phyloP scores from a whole-genome alignment of 371 early-diverging fungal species.

The Coemansia sp. region DNA sequence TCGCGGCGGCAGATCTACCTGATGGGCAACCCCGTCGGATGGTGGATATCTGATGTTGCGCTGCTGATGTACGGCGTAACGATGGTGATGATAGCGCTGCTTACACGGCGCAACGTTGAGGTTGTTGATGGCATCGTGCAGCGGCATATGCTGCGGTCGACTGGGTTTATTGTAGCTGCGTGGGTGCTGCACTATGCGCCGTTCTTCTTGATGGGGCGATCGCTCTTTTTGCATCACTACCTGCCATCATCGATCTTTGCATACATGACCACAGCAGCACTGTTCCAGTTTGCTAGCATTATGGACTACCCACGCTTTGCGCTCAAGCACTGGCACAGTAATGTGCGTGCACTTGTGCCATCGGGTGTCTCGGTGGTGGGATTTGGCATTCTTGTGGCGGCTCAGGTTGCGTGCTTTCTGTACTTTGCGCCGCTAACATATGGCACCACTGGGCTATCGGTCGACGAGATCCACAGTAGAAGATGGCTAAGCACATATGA shows the following conservation, averaged over 20 bases:
- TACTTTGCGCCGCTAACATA: constrained; percentile 68
- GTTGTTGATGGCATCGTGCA: constrained; percentile 67
- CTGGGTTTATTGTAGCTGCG: constrained; percentile 74
- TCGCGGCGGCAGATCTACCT: constrained; percentile 77
- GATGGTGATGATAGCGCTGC: constrained; percentile 60
- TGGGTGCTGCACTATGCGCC: constrained; percentile 97
- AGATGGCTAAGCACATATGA: constrained; percentile 80
- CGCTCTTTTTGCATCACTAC: constrained; percentile 97
- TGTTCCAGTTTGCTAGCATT: constrained; percentile 67
- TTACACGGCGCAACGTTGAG: constrained; percentile 65
- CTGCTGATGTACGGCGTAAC: constrained; percentile 24
- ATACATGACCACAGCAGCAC: constrained; percentile 70
- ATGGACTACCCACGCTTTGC: constrained; percentile 50
- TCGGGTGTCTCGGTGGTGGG: constrained; percentile 52
- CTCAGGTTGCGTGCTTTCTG: constrained; percentile 58
- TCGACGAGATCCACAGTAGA: constrained; percentile 61
- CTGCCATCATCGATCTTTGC: constrained; percentile 97
- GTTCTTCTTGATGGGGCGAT: constrained; percentile 96
- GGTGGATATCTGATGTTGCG: constrained; percentile 81
- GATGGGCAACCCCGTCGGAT: constrained; percentile 94
- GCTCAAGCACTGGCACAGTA: constrained; percentile 39
- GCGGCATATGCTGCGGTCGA: constrained; percentile 64
- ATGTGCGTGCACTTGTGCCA: constrained; percentile 42
- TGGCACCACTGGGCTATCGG: constrained; percentile 59
- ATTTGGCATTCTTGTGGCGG: constrained; percentile 52